phyloP scores from a whole-genome alignment of 139 green algal species.

The Micractinium sp. region DNA sequence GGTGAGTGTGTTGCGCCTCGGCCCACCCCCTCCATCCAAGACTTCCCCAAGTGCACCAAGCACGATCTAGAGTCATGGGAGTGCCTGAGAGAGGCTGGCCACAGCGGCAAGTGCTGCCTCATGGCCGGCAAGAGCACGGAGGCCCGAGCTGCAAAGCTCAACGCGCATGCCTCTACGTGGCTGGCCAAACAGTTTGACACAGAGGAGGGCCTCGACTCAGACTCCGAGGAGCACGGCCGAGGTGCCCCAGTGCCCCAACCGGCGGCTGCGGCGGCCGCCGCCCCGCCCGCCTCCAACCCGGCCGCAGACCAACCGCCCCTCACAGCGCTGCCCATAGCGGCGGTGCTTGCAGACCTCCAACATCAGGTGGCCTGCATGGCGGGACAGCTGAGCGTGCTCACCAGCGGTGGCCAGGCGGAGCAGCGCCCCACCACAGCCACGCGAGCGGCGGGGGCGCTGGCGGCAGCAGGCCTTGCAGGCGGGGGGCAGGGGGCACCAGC shows the following conservation, averaged over 20 bases:
- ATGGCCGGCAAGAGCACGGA: not conserved
- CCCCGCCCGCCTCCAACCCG: no score
- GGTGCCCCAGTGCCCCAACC: not conserved
- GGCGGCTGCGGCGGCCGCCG: no score
- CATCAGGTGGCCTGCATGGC: not conserved
- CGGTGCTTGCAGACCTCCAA: not conserved
- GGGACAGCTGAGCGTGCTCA: not conserved
- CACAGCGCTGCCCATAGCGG: not conserved
- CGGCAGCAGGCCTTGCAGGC: not conserved
- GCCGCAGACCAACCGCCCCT: not conserved
- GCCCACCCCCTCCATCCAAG: no score
- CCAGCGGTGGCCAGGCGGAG: not conserved
- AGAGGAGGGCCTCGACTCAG: not conserved
- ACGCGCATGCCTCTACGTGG: not conserved
- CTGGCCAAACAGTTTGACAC: not conserved
- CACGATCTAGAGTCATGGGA: not conserved
- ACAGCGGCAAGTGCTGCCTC: not conserved
- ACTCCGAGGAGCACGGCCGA: not conserved
- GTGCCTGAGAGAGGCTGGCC: not conserved
- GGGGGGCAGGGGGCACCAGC: not conserved
- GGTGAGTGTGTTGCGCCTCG: no score
- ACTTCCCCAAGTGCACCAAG: not conserved
- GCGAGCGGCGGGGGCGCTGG: not conserved
- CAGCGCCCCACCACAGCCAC: not conserved
- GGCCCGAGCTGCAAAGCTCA: not conserved